These are phyloP conservation scores for Penstemon davidsonii DNA, from an alignment of 257 asterid genomes.

Conservation along the genomic window DNA sequence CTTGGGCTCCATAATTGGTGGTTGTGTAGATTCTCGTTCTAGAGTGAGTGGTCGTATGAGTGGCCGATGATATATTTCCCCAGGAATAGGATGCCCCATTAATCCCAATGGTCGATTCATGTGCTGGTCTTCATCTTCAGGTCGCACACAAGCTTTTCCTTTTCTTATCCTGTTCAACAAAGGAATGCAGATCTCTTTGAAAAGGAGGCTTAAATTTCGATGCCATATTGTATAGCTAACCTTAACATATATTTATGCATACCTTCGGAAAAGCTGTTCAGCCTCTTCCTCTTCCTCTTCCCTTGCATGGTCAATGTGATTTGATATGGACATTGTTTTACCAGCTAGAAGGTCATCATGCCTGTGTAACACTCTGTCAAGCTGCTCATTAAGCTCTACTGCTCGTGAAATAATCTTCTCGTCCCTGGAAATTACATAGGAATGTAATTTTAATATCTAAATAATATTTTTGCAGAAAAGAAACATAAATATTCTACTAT, in stretches of 20 bases:
- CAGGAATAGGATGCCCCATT: conserved; percentile 58
- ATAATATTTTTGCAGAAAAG: conserved; percentile 2
- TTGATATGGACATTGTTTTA: conserved; percentile 49
- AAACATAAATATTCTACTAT: not conserved
- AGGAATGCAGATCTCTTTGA: not conserved
- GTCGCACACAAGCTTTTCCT: conserved; percentile 84
- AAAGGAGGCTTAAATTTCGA: not conserved
- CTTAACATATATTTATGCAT: not conserved
- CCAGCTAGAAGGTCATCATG: conserved; percentile 72
- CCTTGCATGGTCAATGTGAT: conserved; percentile 46
- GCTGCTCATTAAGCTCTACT: conserved; percentile 85
- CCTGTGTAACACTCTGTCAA: conserved; percentile 68
- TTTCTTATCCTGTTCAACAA: conserved; percentile 65
- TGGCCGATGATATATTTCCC: conserved; percentile 67
- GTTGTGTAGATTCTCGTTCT: conserved; percentile 41
- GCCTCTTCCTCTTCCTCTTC: conserved; percentile 81
- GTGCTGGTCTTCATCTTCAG: conserved; percentile 57
- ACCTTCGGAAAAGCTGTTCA: conserved; percentile 87
- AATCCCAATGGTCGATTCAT: conserved; percentile 50
- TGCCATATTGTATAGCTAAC: not conserved
- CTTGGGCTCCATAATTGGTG: conserved; percentile 38
- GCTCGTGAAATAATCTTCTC: conserved; percentile 60
- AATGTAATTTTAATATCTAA: not conserved
- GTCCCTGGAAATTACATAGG: conserved; percentile 39
- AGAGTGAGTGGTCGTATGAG: conserved; percentile 41